Evolutionary conservation across 176 grass and related monocot species (phyloP).

Genomic region (Phoenix roebelenii): DNA sequence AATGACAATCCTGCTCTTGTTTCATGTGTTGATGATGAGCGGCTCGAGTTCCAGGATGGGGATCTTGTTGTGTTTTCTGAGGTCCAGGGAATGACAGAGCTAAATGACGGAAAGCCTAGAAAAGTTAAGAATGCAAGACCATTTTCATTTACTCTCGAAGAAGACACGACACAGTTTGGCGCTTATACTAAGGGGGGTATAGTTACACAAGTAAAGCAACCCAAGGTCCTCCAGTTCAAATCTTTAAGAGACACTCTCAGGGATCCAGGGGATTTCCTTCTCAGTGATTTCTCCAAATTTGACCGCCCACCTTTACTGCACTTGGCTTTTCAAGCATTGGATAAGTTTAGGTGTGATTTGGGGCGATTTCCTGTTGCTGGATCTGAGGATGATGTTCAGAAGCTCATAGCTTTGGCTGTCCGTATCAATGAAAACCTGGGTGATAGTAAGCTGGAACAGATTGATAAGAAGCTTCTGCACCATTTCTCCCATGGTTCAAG

Average conservation of each 20-base stretch:
- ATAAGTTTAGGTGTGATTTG: conserved; percentile 59
- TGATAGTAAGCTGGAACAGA: conserved; percentile 57
- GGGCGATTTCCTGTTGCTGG: conserved; percentile 62
- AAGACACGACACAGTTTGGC: conserved; percentile 73
- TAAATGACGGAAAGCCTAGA: conserved; percentile 88
- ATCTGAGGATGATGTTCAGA: conserved; percentile 54
- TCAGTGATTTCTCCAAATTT: conserved; percentile 91
- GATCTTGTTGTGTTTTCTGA: conserved; percentile 89
- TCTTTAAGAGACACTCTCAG: conserved; percentile 63
- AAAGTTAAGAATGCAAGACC: conserved; percentile 75
- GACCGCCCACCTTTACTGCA: conserved; percentile 71
- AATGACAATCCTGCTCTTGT: conserved; percentile 78
- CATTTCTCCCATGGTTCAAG: conserved; percentile 69
- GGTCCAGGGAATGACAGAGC: conserved; percentile 70
- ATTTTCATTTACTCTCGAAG: conserved; percentile 76
- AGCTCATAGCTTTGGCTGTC: conserved; percentile 43
- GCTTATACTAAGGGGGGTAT: conserved; percentile 67
- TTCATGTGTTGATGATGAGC: conserved; percentile 89
- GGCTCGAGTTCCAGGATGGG: conserved; percentile 82
- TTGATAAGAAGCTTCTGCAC: conserved; percentile 61
- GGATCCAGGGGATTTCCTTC: conserved; percentile 87
- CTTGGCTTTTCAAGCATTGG: conserved; percentile 87
- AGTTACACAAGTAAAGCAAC: conserved; percentile 78
- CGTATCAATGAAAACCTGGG: conserved; percentile 49
- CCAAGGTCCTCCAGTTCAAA: conserved; percentile 82